A percentile compares a stretch with the other conserved stretches of the same genome.
These are phyloP conservation scores for Phyllosticta citribraziliensis DNA, from an alignment of 2,329 filamentous ascomycete species.

Conservation along the genomic window DNA sequence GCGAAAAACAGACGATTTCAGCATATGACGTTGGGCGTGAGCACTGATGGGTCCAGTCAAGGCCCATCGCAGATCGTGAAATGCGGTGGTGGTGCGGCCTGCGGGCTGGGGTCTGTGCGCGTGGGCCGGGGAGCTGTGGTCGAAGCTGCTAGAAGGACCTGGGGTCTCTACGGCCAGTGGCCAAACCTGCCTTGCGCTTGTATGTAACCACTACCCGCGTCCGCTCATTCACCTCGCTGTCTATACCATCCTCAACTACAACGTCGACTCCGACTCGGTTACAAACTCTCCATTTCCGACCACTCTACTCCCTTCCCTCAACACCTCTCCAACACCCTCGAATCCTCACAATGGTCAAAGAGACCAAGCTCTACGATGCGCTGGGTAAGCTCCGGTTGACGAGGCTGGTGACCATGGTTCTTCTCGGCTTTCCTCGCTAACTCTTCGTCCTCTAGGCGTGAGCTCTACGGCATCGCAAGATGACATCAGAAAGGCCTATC, in stretches of 20 bases:
- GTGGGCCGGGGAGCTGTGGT: background rate
- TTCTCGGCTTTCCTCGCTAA: constrained; percentile 12
- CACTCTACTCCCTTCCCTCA: background rate
- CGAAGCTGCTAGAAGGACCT: constrained; percentile 9
- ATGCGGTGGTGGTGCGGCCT: background rate
- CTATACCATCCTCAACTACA: background rate
- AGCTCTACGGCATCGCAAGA: constrained; percentile 75
- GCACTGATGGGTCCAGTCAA: background rate
- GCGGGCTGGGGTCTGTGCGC: background rate
- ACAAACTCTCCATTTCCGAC: background rate
- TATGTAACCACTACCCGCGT: background rate
- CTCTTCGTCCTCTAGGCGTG: constrained; percentile 37
- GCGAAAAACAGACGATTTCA: constrained; percentile 5
- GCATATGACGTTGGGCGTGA: background rate
- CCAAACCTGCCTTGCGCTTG: background rate
- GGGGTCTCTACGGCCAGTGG: constrained; percentile 1
- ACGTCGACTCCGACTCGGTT: background rate
- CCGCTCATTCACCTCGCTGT: background rate
- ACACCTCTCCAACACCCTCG: background rate
- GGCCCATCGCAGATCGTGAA: background rate
- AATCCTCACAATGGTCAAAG: constrained; percentile 64
- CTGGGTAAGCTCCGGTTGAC: constrained; percentile 42
- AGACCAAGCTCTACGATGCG: constrained; percentile 90
- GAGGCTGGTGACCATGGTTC: constrained; percentile 18
- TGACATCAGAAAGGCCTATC: constrained; percentile 94